Base-by-base conservation (phyloP, 1,139 yeast species). In the Blastobotrys ciferrii region DNA sequence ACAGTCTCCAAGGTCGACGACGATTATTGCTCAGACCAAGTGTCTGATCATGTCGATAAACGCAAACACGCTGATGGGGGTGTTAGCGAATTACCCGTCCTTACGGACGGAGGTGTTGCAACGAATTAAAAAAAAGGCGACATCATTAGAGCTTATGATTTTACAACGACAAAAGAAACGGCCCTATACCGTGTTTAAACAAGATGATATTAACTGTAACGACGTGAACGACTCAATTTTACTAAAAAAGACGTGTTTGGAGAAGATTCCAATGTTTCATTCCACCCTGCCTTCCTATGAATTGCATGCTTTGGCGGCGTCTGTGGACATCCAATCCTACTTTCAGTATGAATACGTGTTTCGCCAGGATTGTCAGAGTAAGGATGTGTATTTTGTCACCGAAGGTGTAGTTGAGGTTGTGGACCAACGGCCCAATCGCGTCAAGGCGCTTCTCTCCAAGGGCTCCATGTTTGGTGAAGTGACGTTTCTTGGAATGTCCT, bases 401-500 rank as follows among this genome's bases (percentile, higher is more conserved):
- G 73, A 72, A 53, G 94, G 94, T 4, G 83, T 80, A 55, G 87
- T 84, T 1, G 91, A 84, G 61, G 87, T 84, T 0, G 55, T 84
- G 3, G 81, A 79, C 54, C 72, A 74, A 18, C 52, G 53, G 2
- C 49, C 60, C 7, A 59, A 59, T 19, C 68, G 67, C 20, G 69
- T 75, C 1, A 65, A 81, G 39, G 89, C 87, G 1, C 73, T 86
- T 51, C 67, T 84, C 35, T 75, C 78, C 2, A 67, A 78, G 7
- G 88, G 87, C 7, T 75, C 81, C 38, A 84, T 82, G 63, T 83
- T 85, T 67, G 94, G 94, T 20, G 92, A 84, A 63, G 80, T 84
- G 81, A 78, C 87, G 0, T 84, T 84, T 58, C 66, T 84, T 37
- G 71, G 80, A 2, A 72, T 76, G 30, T 65, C 83, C 19, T 68